Evolutionary conservation across 2,329 filamentous ascomycete species (phyloP).

Genomic region (Rutstroemia sp.): DNA sequence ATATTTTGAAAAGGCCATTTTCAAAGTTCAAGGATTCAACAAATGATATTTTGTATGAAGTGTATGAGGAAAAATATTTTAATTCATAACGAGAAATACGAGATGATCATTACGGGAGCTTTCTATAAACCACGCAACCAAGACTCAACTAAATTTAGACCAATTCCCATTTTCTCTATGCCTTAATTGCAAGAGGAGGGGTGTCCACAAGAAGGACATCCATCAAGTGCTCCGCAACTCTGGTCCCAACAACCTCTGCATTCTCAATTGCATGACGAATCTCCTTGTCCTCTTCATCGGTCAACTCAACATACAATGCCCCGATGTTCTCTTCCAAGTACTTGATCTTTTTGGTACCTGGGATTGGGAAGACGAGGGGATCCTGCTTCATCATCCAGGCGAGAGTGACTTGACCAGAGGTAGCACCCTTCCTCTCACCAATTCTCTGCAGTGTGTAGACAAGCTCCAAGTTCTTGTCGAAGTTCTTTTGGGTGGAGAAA

Average conservation of each 20-base stretch:
- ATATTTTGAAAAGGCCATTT: too few relatives aligned
- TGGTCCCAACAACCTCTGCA: slow-evolving; percentile 7
- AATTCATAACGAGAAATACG: too few relatives aligned
- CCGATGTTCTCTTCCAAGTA: slow-evolving; percentile 39
- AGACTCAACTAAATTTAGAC: too few relatives aligned
- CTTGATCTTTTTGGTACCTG: slow-evolving; percentile 38
- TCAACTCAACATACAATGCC: slow-evolving; percentile 27
- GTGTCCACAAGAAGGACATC: slow-evolving; percentile 9
- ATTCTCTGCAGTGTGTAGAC: slow-evolving; percentile 42
- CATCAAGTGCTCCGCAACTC: slow-evolving; percentile 10
- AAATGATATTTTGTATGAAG: too few relatives aligned
- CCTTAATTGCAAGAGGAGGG: neutral
- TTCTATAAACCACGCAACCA: too few relatives aligned
- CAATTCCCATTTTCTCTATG: too few relatives aligned
- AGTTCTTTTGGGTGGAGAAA: slow-evolving; percentile 42
- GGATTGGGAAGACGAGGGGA: slow-evolving; percentile 51
- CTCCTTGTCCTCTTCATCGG: slow-evolving; percentile 29
- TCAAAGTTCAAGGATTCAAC: too few relatives aligned
- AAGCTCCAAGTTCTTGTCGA: slow-evolving; percentile 46
- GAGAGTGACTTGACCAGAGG: slow-evolving; percentile 49
- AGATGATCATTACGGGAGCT: too few relatives aligned
- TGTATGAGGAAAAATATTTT: too few relatives aligned
- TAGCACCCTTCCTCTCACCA: slow-evolving; percentile 44
- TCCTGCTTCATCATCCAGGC: slow-evolving; percentile 56
- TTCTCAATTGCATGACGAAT: slow-evolving; percentile 30